Conservation (phyloP, 306 rosid genomes). For the Crataegus laevigata region DNA sequence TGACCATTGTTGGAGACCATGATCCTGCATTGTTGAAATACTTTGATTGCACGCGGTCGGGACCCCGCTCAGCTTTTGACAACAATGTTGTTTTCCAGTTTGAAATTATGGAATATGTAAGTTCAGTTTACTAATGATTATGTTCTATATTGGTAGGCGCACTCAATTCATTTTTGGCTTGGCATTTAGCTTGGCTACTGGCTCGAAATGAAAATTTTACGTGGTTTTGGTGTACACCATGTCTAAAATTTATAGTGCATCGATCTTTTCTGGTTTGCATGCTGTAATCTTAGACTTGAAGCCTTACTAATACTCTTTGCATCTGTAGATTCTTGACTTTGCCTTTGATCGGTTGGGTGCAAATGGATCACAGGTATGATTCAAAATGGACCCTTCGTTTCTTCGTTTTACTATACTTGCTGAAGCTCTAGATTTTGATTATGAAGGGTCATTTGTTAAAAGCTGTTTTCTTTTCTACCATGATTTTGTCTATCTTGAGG, state of each 20-base stretch:
- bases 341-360: slow-evolving; percentile 93
- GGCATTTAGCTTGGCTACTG: neutral
- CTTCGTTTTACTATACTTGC: neutral
- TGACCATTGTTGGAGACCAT: slow-evolving; percentile 81
- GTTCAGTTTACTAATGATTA: slow-evolving; percentile 34
- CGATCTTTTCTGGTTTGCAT: neutral
- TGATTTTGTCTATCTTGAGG: slow-evolving; percentile 7
- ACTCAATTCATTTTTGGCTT: neutral
- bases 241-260: neutral
- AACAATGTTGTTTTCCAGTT: slow-evolving; percentile 71
- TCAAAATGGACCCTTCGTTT: slow-evolving; percentile 8
- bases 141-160: neutral
- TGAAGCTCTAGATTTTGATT: neutral
- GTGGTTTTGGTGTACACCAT: neutral
- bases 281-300: slow-evolving; percentile 4
- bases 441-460: neutral
- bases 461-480: neutral
- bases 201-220: neutral
- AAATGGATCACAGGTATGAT: slow-evolving; percentile 65
- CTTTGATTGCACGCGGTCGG: slow-evolving; percentile 74
- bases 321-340: slow-evolving; percentile 77
- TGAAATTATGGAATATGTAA: slow-evolving; percentile 96
- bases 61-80: slow-evolving; percentile 61
- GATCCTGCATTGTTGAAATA: slow-evolving; percentile 67
- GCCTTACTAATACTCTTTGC: slow-evolving; percentile 29